These are phyloP conservation scores for Panaeolus papilionaceus DNA, from an alignment of 768 basidiomycete species.

Conservation along the genomic window DNA sequence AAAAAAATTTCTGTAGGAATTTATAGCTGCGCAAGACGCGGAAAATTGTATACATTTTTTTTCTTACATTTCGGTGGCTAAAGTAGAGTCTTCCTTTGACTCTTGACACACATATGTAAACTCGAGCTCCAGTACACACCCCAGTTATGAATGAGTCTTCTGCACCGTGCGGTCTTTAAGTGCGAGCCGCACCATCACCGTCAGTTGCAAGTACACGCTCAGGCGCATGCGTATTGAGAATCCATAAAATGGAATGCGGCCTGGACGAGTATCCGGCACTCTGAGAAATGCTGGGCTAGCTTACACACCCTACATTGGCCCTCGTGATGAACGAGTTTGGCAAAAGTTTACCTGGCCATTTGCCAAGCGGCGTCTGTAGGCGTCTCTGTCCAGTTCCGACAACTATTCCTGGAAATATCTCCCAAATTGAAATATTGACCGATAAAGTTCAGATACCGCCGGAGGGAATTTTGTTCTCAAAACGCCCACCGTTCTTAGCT, in stretches of 20 bases:
- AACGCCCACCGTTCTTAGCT: background rate
- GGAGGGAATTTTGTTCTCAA: background rate
- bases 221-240: background rate
- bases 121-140: background rate
- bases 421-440: background rate
- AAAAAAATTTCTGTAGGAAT: background rate
- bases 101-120: background rate
- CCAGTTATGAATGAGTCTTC: no score
- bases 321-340: background rate
- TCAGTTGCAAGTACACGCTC: background rate
- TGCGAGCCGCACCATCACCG: conserved; percentile 4
- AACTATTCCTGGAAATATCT: background rate
- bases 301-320: background rate
- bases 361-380: conserved; percentile 6
- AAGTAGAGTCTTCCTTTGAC: background rate
- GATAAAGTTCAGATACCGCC: background rate
- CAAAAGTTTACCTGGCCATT: no score
- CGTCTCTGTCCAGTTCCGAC: no score
- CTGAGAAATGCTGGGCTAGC: background rate
- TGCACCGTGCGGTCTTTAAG: background rate
- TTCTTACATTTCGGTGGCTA: background rate
- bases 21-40: background rate
- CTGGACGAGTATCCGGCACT: background rate
- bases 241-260: background rate
- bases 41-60: background rate